Percentiles rank a stretch among this genome's conserved stretches.
Conservation (phyloP, 2,329 filamentous ascomycete species). For the Trichoderma lentiforme region DNA sequence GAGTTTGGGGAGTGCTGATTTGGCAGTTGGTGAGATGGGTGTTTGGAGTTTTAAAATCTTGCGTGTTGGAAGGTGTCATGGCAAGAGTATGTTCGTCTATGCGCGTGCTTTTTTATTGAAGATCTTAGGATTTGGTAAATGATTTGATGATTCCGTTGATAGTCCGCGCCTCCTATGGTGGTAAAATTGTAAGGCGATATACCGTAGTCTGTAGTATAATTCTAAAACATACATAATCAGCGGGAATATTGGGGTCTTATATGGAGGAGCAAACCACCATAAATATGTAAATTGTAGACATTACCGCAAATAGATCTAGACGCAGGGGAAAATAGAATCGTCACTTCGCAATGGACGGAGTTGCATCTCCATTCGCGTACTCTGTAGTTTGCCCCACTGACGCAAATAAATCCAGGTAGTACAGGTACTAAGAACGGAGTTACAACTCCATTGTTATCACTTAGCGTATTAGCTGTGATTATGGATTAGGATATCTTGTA, state of each 20-base stretch:
- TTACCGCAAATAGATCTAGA: not conserved
- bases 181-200: not conserved
- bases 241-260: not conserved
- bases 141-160: not conserved
- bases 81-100: not conserved
- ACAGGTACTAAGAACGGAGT: not conserved
- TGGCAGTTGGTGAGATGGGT: not conserved
- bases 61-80: not conserved
- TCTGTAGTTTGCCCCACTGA: not conserved
- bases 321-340: not conserved
- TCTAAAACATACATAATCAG: not conserved
- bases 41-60: not conserved
- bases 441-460: not conserved
- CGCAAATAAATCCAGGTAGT: not conserved
- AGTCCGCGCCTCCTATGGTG: not conserved
- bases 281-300: not conserved
- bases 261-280: not conserved
- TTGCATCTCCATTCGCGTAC: not conserved
- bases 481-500: not conserved
- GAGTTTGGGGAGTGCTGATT: not conserved
- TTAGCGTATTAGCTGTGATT: not conserved
- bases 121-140: not conserved
- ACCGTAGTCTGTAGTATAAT: not conserved
- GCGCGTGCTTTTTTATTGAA: not conserved
- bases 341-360: not conserved